Base-by-base conservation (phyloP, 2,329 filamentous ascomycete species). In the Aspergillus terreus region DNA sequence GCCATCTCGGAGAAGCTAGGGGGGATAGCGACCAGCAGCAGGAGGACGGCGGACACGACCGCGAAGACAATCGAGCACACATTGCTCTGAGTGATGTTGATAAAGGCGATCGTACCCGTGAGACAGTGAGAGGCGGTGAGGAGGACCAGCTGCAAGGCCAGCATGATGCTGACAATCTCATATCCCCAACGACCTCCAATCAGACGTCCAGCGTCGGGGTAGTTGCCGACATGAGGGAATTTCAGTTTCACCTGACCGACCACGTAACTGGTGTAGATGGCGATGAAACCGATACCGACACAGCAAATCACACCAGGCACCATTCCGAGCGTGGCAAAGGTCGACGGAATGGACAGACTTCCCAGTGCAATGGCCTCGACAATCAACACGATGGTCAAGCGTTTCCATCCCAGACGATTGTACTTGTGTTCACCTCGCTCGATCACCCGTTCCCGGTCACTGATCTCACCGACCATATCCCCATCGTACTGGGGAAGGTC, bases 291-390 rank as follows among this genome's bases (percentile, higher is more conserved):
- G 6, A 71, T 48, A 17, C 74, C 73, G 9, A 78, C 61, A 23
- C 63, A 68, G 54, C 72, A 63, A 56, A 78, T 70, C 35, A 76
- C 69, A 50, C 76, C 75, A 4, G 70, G 68, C 6, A 77, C 69
- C 72, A 77, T 76, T 33, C 75, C 75, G 4, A 77, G 62, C 6
- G 66, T 74, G 2, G 74, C 74, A 47, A 77, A 76, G 25, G 74
- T 72, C 41, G 67, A 71, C 6, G 76, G 74, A 23, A 77, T 66
- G 47, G 74, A 76, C 52, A 77, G 64, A 35, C 69, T 73, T 36
- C 76, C 77, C 23, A 79, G 68, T 6, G 76, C 74, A 53, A 78
- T 77, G 27, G 76, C 75, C 58, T 79, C 77, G 49, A 78, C 77
- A 47, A 79, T 76, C 49, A 79, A 63, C 50, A 77, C 74, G 17